Base-by-base conservation (phyloP, 139 green algal genomes). In the Chlamydomonas incerta region DNA sequence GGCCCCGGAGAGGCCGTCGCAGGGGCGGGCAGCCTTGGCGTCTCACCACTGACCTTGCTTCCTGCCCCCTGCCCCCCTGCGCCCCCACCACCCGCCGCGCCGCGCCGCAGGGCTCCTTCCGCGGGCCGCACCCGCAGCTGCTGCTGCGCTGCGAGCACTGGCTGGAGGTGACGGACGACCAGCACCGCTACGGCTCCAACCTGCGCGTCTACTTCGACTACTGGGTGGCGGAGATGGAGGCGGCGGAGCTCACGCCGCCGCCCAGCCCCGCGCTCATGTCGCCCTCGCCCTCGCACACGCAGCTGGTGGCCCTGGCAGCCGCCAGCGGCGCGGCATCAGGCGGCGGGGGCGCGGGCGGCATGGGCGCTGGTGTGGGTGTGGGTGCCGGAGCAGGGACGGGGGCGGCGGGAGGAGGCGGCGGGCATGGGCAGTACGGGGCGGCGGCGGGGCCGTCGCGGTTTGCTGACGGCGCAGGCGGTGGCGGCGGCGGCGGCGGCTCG, bases 141-240 rank as follows among this genome's bases (percentile, higher is more conserved):
- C 83, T 92, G 31, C 88, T 93, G 46, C 74, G 86, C 24, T 90
- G 83, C 69, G 90, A 94, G 75, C 92, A 93, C 69, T 95, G 92
- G 93, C 87, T 96, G 46, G 93, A 96, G 60, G 92, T 91, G 55
- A 90, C 90, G 41, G 93, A 96, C 80, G 57, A 76, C 23, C 91
- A 94, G 80, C 93, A 96, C 76, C 75, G 93, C 33, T 94, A 96
- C 81, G 93, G 93, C 77, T 89, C 76, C 83, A 95, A 96, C 74
- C 88, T 96, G 46, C 77, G 57, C 57, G 66, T 34, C 79, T 95
- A 95, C 72, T 93, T 92, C 67, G 81, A 91, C 33, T 71, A 75
- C 31, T 95, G 92, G 92, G 41, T 85, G 29, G 68, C 81, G 57
- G 69, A 86, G 70, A 85, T 85, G 79, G 79, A 85, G 79, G 79